These are phyloP conservation scores for Ogataea naganishii DNA, from an alignment of 805 yeast genomes.

Conservation along the genomic window DNA sequence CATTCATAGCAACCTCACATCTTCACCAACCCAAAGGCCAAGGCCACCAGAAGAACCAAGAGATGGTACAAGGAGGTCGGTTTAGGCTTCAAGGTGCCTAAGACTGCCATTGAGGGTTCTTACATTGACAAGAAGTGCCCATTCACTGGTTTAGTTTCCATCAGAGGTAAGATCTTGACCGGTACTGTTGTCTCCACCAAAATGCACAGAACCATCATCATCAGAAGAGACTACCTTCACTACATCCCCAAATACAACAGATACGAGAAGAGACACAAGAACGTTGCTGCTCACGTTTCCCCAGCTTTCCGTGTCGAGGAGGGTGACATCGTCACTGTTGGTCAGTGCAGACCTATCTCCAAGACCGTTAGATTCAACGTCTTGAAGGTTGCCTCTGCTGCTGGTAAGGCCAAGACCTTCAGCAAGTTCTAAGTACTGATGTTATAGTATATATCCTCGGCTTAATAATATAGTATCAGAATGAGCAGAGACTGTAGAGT, in stretches of 20 bases:
- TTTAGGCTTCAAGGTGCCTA: conserved; percentile 99
- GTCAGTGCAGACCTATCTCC: conserved; percentile 99
- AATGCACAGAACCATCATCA: conserved; percentile 99
- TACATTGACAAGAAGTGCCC: conserved; percentile 99
- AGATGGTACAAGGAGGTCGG: conserved; percentile 99
- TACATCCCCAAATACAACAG: conserved; percentile 99
- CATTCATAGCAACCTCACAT: conserved; percentile 92
- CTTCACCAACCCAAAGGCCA: conserved; percentile 99
- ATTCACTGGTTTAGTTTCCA: conserved; percentile 91
- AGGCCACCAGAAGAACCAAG: conserved; percentile 97
- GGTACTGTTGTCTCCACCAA: conserved; percentile 99
- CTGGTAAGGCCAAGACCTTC: conserved; percentile 90
- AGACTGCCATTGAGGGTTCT: conserved; percentile 94
- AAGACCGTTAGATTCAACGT: conserved; percentile 99
- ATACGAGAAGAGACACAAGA: conserved; percentile 99
- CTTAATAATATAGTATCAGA: too few relatives aligned
- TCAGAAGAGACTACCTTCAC: conserved; percentile 99
- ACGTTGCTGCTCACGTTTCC: conserved; percentile 98
- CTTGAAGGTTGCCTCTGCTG: conserved; percentile 85
- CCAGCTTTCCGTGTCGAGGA: conserved; percentile 99
- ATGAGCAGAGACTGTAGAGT: too few relatives aligned
- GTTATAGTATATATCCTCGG: too few relatives aligned
- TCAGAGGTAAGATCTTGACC: conserved; percentile 99
- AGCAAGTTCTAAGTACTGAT: conserved; percentile 74
- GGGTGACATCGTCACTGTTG: conserved; percentile 99